Conservation (phyloP, 768 basidiomycete species). For the Dioszegia aurantiaca region DNA sequence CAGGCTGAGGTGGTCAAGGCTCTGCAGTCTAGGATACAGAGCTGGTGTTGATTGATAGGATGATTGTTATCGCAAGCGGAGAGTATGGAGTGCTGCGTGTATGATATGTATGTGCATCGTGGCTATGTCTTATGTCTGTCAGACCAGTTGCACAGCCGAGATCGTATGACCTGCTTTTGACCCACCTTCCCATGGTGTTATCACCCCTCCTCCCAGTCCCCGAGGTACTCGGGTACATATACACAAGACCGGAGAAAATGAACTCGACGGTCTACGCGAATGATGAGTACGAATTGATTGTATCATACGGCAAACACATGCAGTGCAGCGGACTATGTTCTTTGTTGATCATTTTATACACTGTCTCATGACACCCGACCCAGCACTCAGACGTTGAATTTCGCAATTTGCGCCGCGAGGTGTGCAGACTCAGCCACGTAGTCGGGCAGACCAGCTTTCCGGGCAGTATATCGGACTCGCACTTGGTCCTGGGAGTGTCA, state of each 20-base stretch:
- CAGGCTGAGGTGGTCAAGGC: slow-evolving; percentile 53
- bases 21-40: slow-evolving; percentile 27
- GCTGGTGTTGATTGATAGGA: slow-evolving; percentile 25
- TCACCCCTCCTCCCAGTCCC: too few relatives aligned
- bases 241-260: neutral
- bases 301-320: too few relatives aligned
- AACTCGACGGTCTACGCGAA: too few relatives aligned
- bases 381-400: slow-evolving; percentile 18
- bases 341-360: too few relatives aligned
- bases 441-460: slow-evolving; percentile 64
- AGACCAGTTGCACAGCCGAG: too few relatives aligned
- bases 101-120: neutral
- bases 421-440: slow-evolving; percentile 65
- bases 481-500: slow-evolving; percentile 63
- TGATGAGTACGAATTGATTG: too few relatives aligned
- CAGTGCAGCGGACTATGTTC: too few relatives aligned
- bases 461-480: slow-evolving; percentile 78
- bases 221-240: too few relatives aligned
- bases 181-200: too few relatives aligned
- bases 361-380: neutral
- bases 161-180: too few relatives aligned
- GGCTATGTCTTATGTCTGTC: neutral
- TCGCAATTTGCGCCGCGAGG: slow-evolving; percentile 62
- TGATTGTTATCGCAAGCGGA: neutral
- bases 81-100: neutral